Conservation (phyloP, 176 grass and related monocot genomes). For the Carex myosuroides region DNA sequence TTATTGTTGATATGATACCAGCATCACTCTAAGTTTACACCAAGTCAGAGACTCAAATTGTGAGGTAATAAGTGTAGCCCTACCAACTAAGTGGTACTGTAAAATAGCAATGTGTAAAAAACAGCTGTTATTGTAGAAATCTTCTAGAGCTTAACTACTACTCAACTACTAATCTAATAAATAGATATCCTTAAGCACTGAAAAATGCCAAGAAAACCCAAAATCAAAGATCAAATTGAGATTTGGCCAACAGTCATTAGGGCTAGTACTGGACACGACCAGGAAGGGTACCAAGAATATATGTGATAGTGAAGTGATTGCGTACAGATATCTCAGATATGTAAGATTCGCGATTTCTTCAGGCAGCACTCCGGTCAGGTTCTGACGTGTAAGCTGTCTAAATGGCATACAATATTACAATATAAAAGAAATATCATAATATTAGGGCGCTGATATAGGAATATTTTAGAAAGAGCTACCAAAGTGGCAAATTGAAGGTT, state of each 20-base stretch:
- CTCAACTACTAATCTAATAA: background rate
- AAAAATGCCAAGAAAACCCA: background rate
- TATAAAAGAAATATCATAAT: conserved; percentile 1
- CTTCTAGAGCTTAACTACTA: background rate
- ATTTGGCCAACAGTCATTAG: background rate
- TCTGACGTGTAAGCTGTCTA: conserved; percentile 55
- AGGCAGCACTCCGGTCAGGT: conserved; percentile 59
- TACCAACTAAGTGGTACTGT: background rate
- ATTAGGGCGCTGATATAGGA: background rate
- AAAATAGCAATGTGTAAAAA: background rate
- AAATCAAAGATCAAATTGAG: background rate
- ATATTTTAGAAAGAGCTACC: background rate
- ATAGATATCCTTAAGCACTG: background rate
- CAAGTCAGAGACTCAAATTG: background rate
- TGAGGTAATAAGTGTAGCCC: background rate
- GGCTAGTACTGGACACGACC: background rate
- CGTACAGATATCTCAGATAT: conserved; percentile 66
- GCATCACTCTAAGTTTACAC: conserved; percentile 18
- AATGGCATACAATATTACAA: conserved; percentile 20
- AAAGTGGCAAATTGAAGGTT: background rate
- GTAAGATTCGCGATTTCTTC: conserved; percentile 67
- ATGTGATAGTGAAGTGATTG: conserved; percentile 1
- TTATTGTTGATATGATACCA: background rate
- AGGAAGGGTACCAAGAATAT: background rate
- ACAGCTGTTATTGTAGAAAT: background rate